Base-by-base conservation (phyloP, 2,329 filamentous ascomycete genomes). In the Scortechinia acanthostroma region DNA sequence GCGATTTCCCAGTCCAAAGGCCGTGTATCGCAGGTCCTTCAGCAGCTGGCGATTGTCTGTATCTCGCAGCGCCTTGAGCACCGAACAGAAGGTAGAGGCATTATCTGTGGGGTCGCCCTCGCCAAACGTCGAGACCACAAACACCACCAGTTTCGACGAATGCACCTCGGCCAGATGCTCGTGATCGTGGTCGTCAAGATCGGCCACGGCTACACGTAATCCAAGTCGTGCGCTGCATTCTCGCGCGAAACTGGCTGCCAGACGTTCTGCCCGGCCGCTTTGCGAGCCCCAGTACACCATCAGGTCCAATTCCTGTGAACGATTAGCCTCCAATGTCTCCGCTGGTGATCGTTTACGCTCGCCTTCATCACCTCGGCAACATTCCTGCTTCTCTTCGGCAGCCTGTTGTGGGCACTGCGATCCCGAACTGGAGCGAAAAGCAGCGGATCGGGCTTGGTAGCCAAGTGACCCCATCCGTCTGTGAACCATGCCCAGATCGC, bases 1-100 rank as follows among this genome's bases (percentile, higher is more conserved):
- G 3, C 17, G 49, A 33, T 53, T 55, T 14, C 53, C 53, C 10
- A 54, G 47, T 2, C 53, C 52, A 33, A 54, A 51, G 6, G 49
- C 52, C 4, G 42, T 48, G 40, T 52, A 53, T 20, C 43, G 43
- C 4, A 54, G 48, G 21, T 49, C 45, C 1, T 28, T 13, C 17
- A 52, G 46, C n/a, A n/a, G n/a, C n/a, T n/a, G n/a, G n/a, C n/a
- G n/a, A n/a, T n/a, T n/a, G n/a, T n/a, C n/a, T n/a, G n/a, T n/a
- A n/a, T n/a, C n/a, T n/a, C n/a, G n/a, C n/a, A n/a, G n/a, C n/a
- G n/a, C n/a, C n/a, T n/a, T n/a, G n/a, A n/a, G n/a, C n/a, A n/a
- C n/a, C n/a, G n/a, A n/a, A n/a, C n/a, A n/a, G 25, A 30, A 30
- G 10, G 10, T n/a, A 30, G n/a, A 10, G 25, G 25, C 25, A n/a